Conservation (phyloP, 345 rosid genomes). For the Fremontodendron californicum region DNA sequence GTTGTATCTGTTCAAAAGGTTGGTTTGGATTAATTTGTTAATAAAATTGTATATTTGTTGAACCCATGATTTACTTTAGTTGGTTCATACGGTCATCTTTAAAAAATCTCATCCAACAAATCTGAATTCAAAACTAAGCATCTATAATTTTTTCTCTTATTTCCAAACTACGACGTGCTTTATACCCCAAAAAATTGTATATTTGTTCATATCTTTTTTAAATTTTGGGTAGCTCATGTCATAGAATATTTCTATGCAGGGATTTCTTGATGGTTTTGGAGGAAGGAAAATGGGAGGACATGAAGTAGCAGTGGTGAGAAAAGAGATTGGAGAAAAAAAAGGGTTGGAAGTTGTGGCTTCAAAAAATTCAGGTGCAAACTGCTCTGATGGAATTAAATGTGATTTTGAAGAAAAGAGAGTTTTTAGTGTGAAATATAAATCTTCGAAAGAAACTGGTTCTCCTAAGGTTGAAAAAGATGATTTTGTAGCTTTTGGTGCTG, state of each 20-base stretch:
- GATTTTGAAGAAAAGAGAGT: conserved; percentile 21
- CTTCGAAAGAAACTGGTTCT: conserved; percentile 9
- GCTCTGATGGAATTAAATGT: conserved; percentile 30
- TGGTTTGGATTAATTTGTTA: too few species aligned
- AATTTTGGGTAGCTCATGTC: background rate
- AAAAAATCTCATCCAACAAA: too few species aligned
- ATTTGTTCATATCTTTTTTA: background rate
- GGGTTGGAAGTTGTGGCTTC: conserved; percentile 3
- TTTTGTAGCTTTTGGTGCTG: conserved; percentile 36
- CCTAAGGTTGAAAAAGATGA: conserved; percentile 17
- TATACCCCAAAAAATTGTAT: too few species aligned
- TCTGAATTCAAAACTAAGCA: background rate
- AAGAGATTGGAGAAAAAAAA: conserved; percentile 1
- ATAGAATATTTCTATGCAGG: conserved; percentile 21
- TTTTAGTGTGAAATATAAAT: conserved; percentile 16
- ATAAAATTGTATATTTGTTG: too few species aligned
- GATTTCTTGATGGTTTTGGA: conserved; percentile 22
- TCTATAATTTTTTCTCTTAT: too few species aligned
- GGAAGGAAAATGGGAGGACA: conserved; percentile 39
- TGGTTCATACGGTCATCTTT: too few species aligned
- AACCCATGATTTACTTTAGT: too few species aligned
- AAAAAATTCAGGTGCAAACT: conserved; percentile 43
- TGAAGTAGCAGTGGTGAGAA: background rate
- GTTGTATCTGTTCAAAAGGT: background rate
- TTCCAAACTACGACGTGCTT: too few species aligned